Base-by-base conservation (phyloP, 768 basidiomycete genomes). In the Naematelia aurantialba region DNA sequence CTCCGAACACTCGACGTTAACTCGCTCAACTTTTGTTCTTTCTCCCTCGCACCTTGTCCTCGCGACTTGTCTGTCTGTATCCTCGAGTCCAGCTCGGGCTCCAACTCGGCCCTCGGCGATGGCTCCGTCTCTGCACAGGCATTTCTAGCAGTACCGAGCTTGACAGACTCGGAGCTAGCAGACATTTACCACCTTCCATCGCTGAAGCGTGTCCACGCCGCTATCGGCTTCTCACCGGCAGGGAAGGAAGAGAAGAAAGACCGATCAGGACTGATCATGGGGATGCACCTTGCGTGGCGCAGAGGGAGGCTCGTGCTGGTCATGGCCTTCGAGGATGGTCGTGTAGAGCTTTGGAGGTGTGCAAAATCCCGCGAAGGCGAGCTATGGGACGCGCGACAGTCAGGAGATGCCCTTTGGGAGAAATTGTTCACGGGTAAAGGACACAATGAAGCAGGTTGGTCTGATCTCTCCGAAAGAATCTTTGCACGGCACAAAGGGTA, bases 11-110 rank as follows among this genome's bases (percentile, higher is more conserved):
- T 98, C 74, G 89, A 91, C 68, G 86, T 93, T 59, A 99, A 99
- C 72, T 86, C 94, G 1, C 81, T 98, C 56, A 96, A 94, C 70
- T 97, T 88, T 74, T 98, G 94, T 77, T 85, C 87, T 1, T 92
- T 96, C 76, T 87, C 89, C 5, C 79, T 97, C 2, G 72, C 58
- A 87, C 34, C 75, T 8, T 17, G 34, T 88, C 34, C 75, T 8
- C 34, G 34, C 34, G 17, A 17, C 34, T 39, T 68, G 29, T 63
- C 62, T 12, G 27, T 25, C 30, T 14, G 2, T 27, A 27, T 21
- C 52, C 12, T 39, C 27, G 52, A 11, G 29, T 4, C 49, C 26
- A 8, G 52, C n/a, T 52, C 52, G 47, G 34, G 25, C n/a, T n/a
- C n/a, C n/a, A n/a, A n/a, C n/a, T n/a, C n/a, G n/a, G n/a, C n/a